Base-by-base conservation (phyloP, 1,284 basidiomycete species). In the Cutaneotrichosporon sp. region DNA sequence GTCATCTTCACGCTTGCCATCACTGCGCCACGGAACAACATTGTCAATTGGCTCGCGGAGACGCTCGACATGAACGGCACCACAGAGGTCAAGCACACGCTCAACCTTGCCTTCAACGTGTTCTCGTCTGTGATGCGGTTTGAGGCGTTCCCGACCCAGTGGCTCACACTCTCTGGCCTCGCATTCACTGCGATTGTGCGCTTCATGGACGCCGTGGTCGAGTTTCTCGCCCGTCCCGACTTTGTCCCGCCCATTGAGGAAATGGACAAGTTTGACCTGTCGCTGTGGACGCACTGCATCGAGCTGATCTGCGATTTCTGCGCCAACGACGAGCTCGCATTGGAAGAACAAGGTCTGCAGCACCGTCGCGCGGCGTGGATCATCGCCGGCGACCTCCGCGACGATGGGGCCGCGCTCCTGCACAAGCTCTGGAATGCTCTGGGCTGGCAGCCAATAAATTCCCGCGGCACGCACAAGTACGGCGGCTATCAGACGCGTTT, bases 361-460 rank as follows among this genome's bases (percentile, higher is more conserved):
- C 88, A 90, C 81, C 85, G 92, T 48, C 84, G 93, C 49, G 89
- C 92, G 1, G 90, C 96, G 14, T 97, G 94, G 94, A 84, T 91
- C 41, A 81, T 97, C 14, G 90, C 89, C 3, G 93, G 93, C 15
- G 94, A 98, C 74, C 84, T 97, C 63, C 83, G 94, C 33, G 91
- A 90, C 14, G 88, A 94, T 71, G 93, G 92, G 10, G 88, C 92
- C 1, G 78, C 82, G n/a, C 85, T 96, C 52, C 76, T 97, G 50
- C 75, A 87, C 26, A 83, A 81, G 50, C 76, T 96, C 2, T 98
- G 94, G 94, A 84, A 89, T 64, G 84, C 89, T 4, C 81, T 97
- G 21, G 88, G 87, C 5, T 86, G 85, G 82, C 52, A 59, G 57
- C 81, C 84, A 2, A 52, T 63, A 14, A 54, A 60, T 14, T 48